Evolutionary conservation across 2,329 filamentous ascomycete genomes (phyloP).

Genomic region (Monilinia polystroma): DNA sequence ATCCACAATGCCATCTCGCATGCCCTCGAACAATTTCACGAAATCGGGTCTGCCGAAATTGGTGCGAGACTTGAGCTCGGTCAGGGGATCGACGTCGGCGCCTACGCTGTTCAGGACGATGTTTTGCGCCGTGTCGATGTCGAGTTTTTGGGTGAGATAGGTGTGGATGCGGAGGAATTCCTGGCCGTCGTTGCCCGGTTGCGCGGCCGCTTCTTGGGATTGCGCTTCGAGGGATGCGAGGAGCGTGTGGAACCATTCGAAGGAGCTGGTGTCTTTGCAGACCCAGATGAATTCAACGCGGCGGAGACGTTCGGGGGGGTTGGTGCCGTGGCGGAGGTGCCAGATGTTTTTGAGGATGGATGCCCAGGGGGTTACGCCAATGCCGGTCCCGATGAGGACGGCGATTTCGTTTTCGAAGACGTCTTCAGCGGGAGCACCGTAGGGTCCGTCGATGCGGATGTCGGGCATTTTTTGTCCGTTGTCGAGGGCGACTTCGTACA

Average conservation of each 20-base stretch:
- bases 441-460: constrained; percentile 90
- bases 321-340: constrained; percentile 87
- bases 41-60: constrained; percentile 97
- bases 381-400: constrained; percentile 81
- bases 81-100: constrained; percentile 82
- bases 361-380: constrained; percentile 85
- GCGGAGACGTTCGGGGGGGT: constrained; percentile 83
- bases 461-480: constrained; percentile 90
- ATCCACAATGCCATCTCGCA: constrained; percentile 85
- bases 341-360: constrained; percentile 95
- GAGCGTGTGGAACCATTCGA: constrained; percentile 98
- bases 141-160: constrained; percentile 90
- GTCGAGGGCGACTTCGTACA: constrained; percentile 96
- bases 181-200: constrained; percentile 63
- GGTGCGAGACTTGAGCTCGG: constrained; percentile 83
- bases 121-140: constrained; percentile 90
- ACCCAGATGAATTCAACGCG: constrained; percentile 99
- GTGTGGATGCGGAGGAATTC: constrained; percentile 98
- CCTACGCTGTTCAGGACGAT: constrained; percentile 96
- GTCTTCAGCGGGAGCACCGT: constrained; percentile 94
- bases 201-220: constrained; percentile 65
- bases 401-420: constrained; percentile 93
- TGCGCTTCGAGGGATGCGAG: constrained; percentile 88
- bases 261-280: constrained; percentile 90
- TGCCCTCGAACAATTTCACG: constrained; percentile 70